phyloP scores from a whole-genome alignment of 2,329 filamentous ascomycete genomes.

The Botrytis squamosa region DNA sequence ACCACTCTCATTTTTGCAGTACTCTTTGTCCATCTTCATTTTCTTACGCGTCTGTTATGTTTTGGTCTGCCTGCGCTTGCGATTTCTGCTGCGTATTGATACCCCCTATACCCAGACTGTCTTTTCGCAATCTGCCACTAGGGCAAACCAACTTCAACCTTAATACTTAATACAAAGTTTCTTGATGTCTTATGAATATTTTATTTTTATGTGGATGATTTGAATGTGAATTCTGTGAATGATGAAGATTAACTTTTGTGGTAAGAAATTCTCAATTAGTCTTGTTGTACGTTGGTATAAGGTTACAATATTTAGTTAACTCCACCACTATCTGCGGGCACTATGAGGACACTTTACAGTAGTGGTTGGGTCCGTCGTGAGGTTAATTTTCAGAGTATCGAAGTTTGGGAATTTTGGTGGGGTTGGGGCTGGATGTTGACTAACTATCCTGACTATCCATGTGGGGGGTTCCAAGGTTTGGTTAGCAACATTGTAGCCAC shows the following conservation, averaged over 20 bases:
- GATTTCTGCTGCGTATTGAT: slow-evolving; percentile 41
- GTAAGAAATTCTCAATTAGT: not conserved
- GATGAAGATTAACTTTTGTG: not conserved
- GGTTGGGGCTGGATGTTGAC: not conserved
- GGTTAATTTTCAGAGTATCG: not conserved
- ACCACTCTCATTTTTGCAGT: slow-evolving; percentile 42
- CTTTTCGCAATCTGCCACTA: slow-evolving; percentile 42
- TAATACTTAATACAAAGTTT: slow-evolving; percentile 42
- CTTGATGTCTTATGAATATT: slow-evolving; percentile 25
- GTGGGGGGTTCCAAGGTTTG: not conserved
- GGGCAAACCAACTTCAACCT: slow-evolving; percentile 36
- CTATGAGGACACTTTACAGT: not conserved
- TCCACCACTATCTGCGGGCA: not conserved
- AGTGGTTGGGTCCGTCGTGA: not conserved
- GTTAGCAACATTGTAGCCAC: not conserved
- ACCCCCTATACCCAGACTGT: slow-evolving; percentile 44
- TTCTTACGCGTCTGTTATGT: slow-evolving; percentile 30
- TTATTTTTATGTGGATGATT: not conserved
- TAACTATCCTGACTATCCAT: not conserved
- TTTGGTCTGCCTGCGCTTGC: slow-evolving; percentile 31
- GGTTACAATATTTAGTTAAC: not conserved
- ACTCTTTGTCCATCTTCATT: slow-evolving; percentile 29
- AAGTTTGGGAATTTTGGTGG: not conserved
- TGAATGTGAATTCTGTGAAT: not conserved
- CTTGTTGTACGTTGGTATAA: not conserved